phyloP scores from a whole-genome alignment of 164 flowering plant species.

The Magnolia sinica region DNA sequence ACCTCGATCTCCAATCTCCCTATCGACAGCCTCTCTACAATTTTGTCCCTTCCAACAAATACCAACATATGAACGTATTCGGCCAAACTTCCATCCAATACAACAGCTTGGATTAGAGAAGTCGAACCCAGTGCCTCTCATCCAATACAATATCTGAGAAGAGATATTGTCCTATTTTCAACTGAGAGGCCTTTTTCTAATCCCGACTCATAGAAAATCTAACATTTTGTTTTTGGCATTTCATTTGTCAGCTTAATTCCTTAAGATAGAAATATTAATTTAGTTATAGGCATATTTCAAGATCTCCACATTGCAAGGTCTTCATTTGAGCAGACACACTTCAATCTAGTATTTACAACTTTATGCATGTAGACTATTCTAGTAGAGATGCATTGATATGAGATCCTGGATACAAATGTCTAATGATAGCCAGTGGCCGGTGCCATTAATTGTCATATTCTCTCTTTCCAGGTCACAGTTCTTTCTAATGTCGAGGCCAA shows the following conservation, averaged over 20 bases:
- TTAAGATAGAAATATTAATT: too few species aligned
- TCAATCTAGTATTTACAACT: slow-evolving; percentile 59
- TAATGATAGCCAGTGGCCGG: background rate
- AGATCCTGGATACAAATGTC: background rate
- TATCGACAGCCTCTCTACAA: too few species aligned
- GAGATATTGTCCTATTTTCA: slow-evolving; percentile 41
- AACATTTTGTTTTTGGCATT: too few species aligned
- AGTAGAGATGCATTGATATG: background rate
- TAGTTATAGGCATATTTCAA: slow-evolving; percentile 56
- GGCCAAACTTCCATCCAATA: too few species aligned
- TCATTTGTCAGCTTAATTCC: too few species aligned
- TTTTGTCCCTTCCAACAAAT: too few species aligned
- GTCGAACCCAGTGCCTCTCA: too few species aligned
- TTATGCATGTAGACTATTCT: background rate
- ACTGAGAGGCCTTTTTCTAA: too few species aligned
- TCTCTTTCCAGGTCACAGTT: slow-evolving; percentile 62
- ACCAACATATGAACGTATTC: too few species aligned
- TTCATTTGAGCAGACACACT: slow-evolving; percentile 92
- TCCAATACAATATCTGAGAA: slow-evolving; percentile 45
- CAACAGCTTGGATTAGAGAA: too few species aligned
- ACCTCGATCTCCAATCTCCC: too few species aligned
- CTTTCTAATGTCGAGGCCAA: slow-evolving; percentile 90
- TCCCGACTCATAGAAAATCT: too few species aligned
- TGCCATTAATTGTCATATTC: background rate
- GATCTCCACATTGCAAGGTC: slow-evolving; percentile 89